Evolutionary conservation across 1,284 basidiomycete genomes (phyloP).

Genomic region (Moesziomyces sp.): DNA sequence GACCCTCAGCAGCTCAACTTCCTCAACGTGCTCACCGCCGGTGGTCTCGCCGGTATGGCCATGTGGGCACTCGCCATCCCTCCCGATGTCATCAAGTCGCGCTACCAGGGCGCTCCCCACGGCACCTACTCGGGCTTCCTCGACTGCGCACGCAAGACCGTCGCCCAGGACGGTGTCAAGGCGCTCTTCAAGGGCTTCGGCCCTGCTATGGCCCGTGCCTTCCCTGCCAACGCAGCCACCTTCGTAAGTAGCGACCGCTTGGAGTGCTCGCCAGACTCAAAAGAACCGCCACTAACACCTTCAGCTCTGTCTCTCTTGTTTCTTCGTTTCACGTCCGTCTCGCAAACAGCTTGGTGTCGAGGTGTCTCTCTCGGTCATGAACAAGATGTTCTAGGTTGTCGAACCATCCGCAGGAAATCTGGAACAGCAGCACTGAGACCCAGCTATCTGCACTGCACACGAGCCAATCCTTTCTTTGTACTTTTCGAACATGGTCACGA

Average conservation of each 20-base stretch:
- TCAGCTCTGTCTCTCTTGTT: constrained; percentile 47
- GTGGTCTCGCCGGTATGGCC: constrained; percentile 92
- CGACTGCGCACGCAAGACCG: constrained; percentile 91
- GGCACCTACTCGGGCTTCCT: constrained; percentile 94
- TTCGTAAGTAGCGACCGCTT: constrained; percentile 83
- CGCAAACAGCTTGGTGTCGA: constrained; percentile 80
- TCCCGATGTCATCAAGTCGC: constrained; percentile 79
- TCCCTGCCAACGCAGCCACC: constrained; percentile 94
- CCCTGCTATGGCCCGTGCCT: constrained; percentile 78
- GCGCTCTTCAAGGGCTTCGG: constrained; percentile 98
- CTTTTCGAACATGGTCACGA: neutral
- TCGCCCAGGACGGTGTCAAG: constrained; percentile 86
- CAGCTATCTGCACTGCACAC: neutral
- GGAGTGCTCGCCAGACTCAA: neutral
- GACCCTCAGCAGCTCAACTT: constrained; percentile 85
- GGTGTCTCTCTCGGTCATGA: constrained; percentile 78
- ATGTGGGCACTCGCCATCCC: constrained; percentile 73
- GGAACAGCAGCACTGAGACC: neutral
- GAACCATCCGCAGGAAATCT: neutral
- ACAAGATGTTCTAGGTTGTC: constrained; percentile 71
- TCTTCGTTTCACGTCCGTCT: neutral
- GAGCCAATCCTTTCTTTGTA: neutral
- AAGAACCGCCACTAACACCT: constrained; percentile 76
- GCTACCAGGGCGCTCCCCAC: constrained; percentile 93
- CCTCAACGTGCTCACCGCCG: constrained; percentile 87